A percentile compares a stretch with the other conserved stretches of the same genome.
Evolutionary conservation across 306 rosid species (phyloP).

Genomic region (Canavalia gladiata): DNA sequence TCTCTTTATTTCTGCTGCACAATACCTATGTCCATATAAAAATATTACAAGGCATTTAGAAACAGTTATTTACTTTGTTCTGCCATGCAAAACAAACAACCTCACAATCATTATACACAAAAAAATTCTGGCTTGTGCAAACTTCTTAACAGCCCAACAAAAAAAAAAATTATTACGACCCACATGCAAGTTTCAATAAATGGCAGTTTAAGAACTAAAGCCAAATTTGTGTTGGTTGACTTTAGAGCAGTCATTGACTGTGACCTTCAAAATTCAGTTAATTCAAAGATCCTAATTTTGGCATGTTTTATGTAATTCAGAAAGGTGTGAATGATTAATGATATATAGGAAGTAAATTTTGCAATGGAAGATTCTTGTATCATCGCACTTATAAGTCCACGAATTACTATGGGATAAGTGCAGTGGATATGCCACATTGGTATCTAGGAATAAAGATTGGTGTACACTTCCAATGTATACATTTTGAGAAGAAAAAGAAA

Average conservation of each 20-base stretch:
- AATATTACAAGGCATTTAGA: constrained; percentile 1
- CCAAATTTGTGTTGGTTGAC: constrained; percentile 33
- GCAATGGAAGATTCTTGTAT: not conserved
- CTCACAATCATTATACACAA: constrained; percentile 21
- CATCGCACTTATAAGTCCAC: not conserved
- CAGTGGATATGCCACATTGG: too few relatives aligned
- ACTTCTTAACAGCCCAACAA: not conserved
- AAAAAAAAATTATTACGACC: too few relatives aligned
- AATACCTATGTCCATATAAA: not conserved
- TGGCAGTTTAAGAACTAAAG: not conserved
- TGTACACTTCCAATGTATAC: too few relatives aligned
- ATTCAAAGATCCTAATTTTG: constrained; percentile 8
- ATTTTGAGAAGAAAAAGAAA: too few relatives aligned
- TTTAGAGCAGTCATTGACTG: constrained; percentile 21
- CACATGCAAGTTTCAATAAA: not conserved
- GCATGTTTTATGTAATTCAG: constrained; percentile 24
- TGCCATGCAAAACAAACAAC: constrained; percentile 40
- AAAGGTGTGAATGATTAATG: not conserved
- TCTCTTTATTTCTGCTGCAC: not conserved
- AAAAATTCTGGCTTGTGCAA: not conserved
- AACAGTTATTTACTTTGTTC: not conserved
- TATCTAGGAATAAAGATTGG: too few relatives aligned
- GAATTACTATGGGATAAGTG: not conserved
- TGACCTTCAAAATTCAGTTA: not conserved
- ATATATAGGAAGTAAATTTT: not conserved